phyloP scores from a whole-genome alignment of 768 basidiomycete genomes.

The Lactarius quietus region DNA sequence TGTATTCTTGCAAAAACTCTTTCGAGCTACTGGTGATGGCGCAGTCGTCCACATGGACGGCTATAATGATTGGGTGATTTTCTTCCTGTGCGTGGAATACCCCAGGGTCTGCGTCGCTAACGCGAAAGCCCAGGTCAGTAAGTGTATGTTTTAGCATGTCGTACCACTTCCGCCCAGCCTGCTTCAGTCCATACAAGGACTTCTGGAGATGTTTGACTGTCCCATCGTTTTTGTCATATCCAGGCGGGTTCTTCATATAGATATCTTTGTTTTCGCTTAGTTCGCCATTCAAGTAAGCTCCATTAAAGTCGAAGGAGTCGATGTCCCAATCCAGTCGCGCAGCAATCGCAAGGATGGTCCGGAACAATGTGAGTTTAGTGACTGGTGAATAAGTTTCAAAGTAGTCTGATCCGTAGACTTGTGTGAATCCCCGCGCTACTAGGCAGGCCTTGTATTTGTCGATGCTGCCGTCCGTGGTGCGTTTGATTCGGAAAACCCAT shows the following conservation, averaged over 20 bases:
- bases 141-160: too few species aligned
- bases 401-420: too few species aligned
- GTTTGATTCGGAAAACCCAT: too few species aligned
- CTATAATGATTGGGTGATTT: constrained; percentile 23
- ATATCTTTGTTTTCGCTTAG: not conserved
- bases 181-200: constrained; percentile 27
- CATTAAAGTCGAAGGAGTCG: constrained; percentile 37
- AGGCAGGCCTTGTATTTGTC: too few species aligned
- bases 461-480: too few species aligned
- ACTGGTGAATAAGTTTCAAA: too few species aligned
- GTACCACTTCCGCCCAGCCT: constrained; percentile 25
- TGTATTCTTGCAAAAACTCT: not conserved
- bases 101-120: constrained; percentile 22
- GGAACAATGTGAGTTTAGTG: constrained; percentile 27
- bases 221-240: not conserved
- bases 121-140: constrained; percentile 24
- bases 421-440: too few species aligned
- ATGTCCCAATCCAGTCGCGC: constrained; percentile 28
- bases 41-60: too few species aligned
- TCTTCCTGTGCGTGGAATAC: constrained; percentile 17
- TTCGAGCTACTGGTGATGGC: too few species aligned
- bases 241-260: constrained; percentile 15
- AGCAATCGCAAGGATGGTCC: constrained; percentile 30
- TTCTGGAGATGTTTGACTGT: constrained; percentile 21
- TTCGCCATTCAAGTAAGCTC: constrained; percentile 31